Evolutionary conservation across 139 green algal species (phyloP), one percentile per base, ranked within the genome.

Genomic region (Microglena sp.): DNA sequence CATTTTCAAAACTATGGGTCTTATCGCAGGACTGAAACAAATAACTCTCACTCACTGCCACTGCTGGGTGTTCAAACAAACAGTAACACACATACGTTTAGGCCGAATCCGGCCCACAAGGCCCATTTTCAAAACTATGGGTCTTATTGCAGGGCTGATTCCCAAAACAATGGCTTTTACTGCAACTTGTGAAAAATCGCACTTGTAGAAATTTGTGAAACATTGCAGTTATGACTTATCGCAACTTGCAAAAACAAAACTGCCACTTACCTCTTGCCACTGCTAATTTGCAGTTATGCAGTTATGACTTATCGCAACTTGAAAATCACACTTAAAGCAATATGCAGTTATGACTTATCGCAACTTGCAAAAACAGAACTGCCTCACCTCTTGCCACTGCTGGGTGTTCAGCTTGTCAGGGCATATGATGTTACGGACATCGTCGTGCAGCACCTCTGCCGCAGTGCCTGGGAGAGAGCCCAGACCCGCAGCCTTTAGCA

Each of bases 381-480:
- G 6, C 24, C 58, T 5, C 29, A 72, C 82, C 59, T 84, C 45
- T 21, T 86, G 46, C 87, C 87, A 94, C 53, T 85, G 53, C 2
- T 11, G 32, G 1, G 75, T 73, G 24, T 32, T 68, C 2, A 96
- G 70, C 80, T 96, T 96, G 75, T 95, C 90, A 4, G 90, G 90
- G 73, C 90, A 96, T 11, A 96, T 72, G 53, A 75, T 55, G 1
- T 55, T 33, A 0, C 90, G 74, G 40, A 85, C 72, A 1, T 62
- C 67, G 45, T 91, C 84, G 61, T 89, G 55, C 60, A 96, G 72
- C 43, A 95, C 82, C 77, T 96, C 89, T 3, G 89, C 89, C n/a
- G 89, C 89, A 0, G 89, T 96, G 44, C 89, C 89, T 0, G 88
- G 89, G 55, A 95, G 70, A 27, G 74, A 87, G 32, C 87, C 87